Evolutionary conservation across 2,329 filamentous ascomycete genomes (phyloP).

Genomic region (Ophiocordyceps robertsii): DNA sequence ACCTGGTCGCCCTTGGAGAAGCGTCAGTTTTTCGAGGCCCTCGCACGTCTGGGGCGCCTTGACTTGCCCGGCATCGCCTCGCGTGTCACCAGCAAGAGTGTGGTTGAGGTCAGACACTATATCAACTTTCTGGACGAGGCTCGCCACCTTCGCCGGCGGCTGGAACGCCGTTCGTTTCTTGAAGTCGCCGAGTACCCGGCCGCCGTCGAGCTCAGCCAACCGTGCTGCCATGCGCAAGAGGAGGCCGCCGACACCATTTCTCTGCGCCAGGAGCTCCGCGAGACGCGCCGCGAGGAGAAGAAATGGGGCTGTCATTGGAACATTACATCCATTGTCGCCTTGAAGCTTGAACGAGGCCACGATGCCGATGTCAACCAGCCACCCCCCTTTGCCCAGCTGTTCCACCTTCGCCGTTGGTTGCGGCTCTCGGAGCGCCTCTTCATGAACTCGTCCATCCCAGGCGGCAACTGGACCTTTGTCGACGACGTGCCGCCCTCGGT

Average conservation of each 20-base stretch:
- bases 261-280: constrained; percentile 47
- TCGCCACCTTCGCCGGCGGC: constrained; percentile 24
- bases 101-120: constrained; percentile 61
- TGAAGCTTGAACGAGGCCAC: constrained; percentile 12
- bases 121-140: constrained; percentile 46
- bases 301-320: constrained; percentile 56
- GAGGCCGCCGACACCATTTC: constrained; percentile 53
- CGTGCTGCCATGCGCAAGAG: constrained; percentile 54
- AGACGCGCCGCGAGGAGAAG: constrained; percentile 43
- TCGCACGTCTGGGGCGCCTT: constrained; percentile 50
- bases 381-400: constrained; percentile 39
- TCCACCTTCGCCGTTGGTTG: constrained; percentile 48
- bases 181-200: constrained; percentile 49
- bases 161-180: constrained; percentile 17
- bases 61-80: constrained; percentile 48
- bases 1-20: constrained; percentile 64
- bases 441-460: constrained; percentile 54
- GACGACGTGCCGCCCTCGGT: constrained; percentile 54
- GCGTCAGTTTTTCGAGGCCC: constrained; percentile 48
- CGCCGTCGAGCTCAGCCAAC: constrained; percentile 56
- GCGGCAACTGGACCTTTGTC: constrained; percentile 55
- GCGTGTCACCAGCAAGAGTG: constrained; percentile 56
- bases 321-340: constrained; percentile 32
- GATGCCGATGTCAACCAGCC: constrained; percentile 9
- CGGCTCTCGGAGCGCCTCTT: constrained; percentile 52